phyloP scores from a whole-genome alignment of 2,329 filamentous ascomycete genomes.

The Juglanconis oblonga region DNA sequence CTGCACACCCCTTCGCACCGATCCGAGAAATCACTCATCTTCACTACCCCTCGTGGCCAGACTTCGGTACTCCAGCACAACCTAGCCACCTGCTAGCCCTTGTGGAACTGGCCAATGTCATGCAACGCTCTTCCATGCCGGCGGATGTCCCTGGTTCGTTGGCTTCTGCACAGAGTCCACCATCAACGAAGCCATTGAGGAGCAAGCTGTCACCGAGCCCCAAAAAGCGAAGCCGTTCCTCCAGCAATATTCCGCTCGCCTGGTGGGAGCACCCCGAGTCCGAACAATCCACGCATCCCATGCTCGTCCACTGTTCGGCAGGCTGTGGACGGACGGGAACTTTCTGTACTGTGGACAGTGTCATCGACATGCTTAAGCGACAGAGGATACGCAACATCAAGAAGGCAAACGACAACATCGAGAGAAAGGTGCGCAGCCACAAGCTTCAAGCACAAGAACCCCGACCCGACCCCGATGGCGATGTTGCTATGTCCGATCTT shows the following conservation, averaged over 20 bases:
- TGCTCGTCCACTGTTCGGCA: constrained; percentile 92
- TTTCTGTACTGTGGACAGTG: constrained; percentile 94
- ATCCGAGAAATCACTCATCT: constrained; percentile 92
- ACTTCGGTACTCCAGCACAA: constrained; percentile 90
- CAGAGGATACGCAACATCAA: constrained; percentile 50
- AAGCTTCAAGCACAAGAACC: constrained; percentile 19
- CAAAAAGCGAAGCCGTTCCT: constrained; percentile 20
- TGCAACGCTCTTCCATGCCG: constrained; percentile 57
- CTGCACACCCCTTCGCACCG: constrained; percentile 73
- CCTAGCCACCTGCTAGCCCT: constrained; percentile 82
- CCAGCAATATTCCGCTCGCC: constrained; percentile 31
- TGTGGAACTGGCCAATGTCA: constrained; percentile 82
- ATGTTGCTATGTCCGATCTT: constrained; percentile 40
- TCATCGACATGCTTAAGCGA: constrained; percentile 95
- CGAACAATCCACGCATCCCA: constrained; percentile 56
- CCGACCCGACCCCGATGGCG: constrained; percentile 38
- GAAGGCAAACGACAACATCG: constrained; percentile 26
- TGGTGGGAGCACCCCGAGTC: constrained; percentile 61
- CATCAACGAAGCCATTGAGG: neutral
- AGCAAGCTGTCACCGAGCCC: constrained; percentile 7
- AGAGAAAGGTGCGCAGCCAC: constrained; percentile 16
- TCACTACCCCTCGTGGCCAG: constrained; percentile 95
- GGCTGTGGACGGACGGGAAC: constrained; percentile 94
- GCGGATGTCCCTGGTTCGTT: constrained; percentile 37
- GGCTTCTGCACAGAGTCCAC: neutral